These are phyloP conservation scores for Vicia villosa DNA, from an alignment of 306 rosid genomes.

Conservation along the genomic window DNA sequence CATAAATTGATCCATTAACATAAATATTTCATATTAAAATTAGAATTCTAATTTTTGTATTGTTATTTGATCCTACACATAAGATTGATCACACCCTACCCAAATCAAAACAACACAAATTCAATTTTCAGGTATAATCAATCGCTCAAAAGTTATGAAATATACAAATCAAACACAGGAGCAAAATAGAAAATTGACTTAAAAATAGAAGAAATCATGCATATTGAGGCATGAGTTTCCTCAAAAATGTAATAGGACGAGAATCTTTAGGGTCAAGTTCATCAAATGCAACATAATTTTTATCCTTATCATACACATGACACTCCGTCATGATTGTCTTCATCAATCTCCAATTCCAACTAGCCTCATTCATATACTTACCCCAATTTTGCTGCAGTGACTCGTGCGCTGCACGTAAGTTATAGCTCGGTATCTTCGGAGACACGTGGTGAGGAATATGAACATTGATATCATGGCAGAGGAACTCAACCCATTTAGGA, in stretches of 20 bases:
- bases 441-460: conserved; percentile 89
- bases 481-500: conserved; percentile 85
- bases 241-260: conserved; percentile 65
- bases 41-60: no score
- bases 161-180: no score
- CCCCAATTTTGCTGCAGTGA: conserved; percentile 86
- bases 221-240: conserved; percentile 76
- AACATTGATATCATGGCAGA: conserved; percentile 80
- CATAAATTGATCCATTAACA: no score
- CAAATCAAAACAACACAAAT: no score
- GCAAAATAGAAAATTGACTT: no score
- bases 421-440: conserved; percentile 85
- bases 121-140: no score
- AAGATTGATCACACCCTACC: no score
- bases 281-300: conserved; percentile 70
- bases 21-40: no score
- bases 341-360: conserved; percentile 92
- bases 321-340: conserved; percentile 89
- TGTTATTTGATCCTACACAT: no score
- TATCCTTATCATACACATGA: conserved; percentile 72
- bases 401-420: conserved; percentile 76
- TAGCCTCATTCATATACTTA: conserved; percentile 84
- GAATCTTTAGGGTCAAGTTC: conserved; percentile 71
- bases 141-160: no score
- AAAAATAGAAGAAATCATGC: conserved; percentile 42